Base-by-base conservation (phyloP, 768 basidiomycete genomes). In the Lactarius tabidus region DNA sequence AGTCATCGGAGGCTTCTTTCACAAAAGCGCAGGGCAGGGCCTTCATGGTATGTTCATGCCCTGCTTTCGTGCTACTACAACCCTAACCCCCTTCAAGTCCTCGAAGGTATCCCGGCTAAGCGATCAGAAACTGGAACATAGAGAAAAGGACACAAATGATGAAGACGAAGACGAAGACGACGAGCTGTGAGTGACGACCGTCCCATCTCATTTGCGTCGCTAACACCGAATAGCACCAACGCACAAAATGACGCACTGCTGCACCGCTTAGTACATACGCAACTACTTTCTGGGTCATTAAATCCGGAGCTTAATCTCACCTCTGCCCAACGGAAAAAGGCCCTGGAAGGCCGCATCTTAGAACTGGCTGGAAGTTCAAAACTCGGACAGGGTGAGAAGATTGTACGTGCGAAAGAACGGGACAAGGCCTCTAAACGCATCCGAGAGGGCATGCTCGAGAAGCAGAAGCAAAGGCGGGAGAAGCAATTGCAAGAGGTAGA, bases 261-360 rank as follows among this genome's bases (percentile, higher is more conserved):
- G 17, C 90, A 93, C 73, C 86, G 84, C 59, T 78, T 94, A 6
- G 82, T 94, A 18, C 92, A 94, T 72, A 93, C 91, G 0, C 82
- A 87, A 67, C 77, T 94, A 6, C 78, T 94, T 7, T 89, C 92
- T 10, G 90, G 89, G 12, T 90, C 89, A 6, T 74, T 88, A 9
- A 80, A 86, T 71, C 76, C 82, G 2, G 85, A 87, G 4, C 77
- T 91, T 20, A 73, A 86, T 63, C 71, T 90, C 60, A 81, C 83
- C 20, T 82, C 87, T 31, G 89, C 88, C 6, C 81, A 90, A 68
- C 84, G 84, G 36, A 83, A 83, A 45, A 92, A 87, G 73, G 90
- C 91, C 0, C 72, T 94, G 38, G 85, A 86, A 33, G 92, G 92
- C 20, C 88, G 92, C 54, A 79, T 93, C 18, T 72, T 91, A 54